phyloP scores from a whole-genome alignment of 164 flowering plant species.

The Macadamia integrifolia region DNA sequence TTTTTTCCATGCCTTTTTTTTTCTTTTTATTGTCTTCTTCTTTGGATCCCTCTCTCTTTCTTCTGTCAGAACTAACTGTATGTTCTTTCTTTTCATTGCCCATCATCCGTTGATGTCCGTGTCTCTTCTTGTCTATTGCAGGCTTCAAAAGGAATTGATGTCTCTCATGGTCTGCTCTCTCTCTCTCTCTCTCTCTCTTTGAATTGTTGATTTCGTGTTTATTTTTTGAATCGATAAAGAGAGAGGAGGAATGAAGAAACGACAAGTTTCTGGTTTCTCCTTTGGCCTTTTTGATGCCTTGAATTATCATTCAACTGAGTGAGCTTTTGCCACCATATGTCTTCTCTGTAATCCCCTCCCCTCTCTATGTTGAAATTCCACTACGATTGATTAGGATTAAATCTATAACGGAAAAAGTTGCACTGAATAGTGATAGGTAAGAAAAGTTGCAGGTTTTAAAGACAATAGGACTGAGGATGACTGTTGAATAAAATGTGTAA shows the following conservation, averaged over 20 bases:
- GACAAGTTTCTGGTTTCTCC: too few relatives aligned
- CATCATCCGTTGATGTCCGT: background rate
- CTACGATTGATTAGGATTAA: background rate
- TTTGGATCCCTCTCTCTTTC: background rate
- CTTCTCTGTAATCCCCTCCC: background rate
- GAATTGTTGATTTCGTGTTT: too few relatives aligned
- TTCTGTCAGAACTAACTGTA: background rate
- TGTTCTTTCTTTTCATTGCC: background rate
- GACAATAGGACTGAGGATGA: too few relatives aligned
- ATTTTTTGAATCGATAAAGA: too few relatives aligned
- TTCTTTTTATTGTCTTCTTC: constrained; percentile 1
- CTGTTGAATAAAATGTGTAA: too few relatives aligned
- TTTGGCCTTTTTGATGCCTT: too few relatives aligned
- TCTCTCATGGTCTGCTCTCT: constrained; percentile 46
- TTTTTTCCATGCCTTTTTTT: background rate
- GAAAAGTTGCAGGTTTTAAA: too few relatives aligned
- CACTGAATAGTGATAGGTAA: too few relatives aligned
- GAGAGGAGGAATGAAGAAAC: too few relatives aligned
- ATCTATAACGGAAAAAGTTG: too few relatives aligned
- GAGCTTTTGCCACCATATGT: too few relatives aligned
- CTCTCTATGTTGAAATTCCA: background rate
- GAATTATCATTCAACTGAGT: too few relatives aligned
- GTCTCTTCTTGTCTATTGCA: constrained; percentile 15
- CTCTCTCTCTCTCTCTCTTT: background rate
- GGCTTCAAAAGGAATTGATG: constrained; percentile 71